Base-by-base conservation (phyloP, 768 basidiomycete genomes). In the Kwoniella botswanensis region DNA sequence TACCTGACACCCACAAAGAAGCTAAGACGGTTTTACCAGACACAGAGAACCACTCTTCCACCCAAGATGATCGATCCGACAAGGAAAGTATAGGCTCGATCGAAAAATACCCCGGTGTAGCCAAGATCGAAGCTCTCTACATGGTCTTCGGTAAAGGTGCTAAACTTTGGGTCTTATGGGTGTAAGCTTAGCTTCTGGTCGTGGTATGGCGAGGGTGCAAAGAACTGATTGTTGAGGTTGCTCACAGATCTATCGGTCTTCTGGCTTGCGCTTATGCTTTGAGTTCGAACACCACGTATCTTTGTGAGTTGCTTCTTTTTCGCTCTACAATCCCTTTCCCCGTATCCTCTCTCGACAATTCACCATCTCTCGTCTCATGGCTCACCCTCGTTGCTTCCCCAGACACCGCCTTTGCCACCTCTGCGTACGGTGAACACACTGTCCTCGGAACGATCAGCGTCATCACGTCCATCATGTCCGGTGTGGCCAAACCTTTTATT, bases 401-500 rank as follows among this genome's bases (percentile, higher is more conserved):
- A 72, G 70, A 72, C 29, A 35, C 41, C n/a, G 46, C 78, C 7
- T 83, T 74, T 50, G 81, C 82, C 4, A 81, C 80, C 1, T 78
- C 76, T 9, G 58, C 66, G 17, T 82, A 76, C 74, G 63, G 71
- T 10, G 67, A 71, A 55, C 83, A 84, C 70, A 75, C 80, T 15
- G 54, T 74, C 21, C 73, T 82, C 35, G 76, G 76, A 0, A 76
- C 78, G 4, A 77, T 82, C 26, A 58, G 43, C 22, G 71, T 80
- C 44, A 80, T 81, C 21, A 82, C 76, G 0, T 35, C 57, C 15
- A 75, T 84, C 67, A 81, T 82, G 69, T 67, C 70, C 7, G 71
- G 74, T 46, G 75, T 78, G 13, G 67, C 74, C 43, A 71, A 79
- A 15, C 81, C 82, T 3, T 82, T 81, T 71, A 76, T 81, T 60